Base-by-base conservation (phyloP, 2,329 filamentous ascomycete genomes). In the Venturia aucupariae region DNA sequence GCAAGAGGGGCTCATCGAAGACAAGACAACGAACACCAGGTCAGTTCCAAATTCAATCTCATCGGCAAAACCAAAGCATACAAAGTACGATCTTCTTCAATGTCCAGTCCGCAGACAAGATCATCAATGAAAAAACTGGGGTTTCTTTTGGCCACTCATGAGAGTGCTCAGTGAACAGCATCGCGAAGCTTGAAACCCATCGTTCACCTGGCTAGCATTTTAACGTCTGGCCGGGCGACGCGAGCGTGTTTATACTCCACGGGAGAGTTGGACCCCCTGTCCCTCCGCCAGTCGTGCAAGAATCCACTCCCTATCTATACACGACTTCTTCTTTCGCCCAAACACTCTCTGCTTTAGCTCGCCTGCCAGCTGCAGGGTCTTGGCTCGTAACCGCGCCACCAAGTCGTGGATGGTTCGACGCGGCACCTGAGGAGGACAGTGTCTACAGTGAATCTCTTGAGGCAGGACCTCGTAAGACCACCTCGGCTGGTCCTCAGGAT, bases 81-180 rank as follows among this genome's bases (percentile, higher is more conserved):
- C 8, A 41, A 15, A 10, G 15, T 13, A 41, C 11, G 17, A 41
- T 41, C 39, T 17, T 41, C 39, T 41, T 41, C 39, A 17, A 41
- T 41, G 11, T 41, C 15, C 39, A 15, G 39, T 41, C 39, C 39
- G 39, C 39, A 41, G 39, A 41, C 39, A 41, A 41, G 39, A 41
- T 13, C 39, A 41, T 41, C 11, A 41, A 41, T 41, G 39, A 41
- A 41, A 41, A 41, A 57, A 35, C 11, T 57, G 51, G 30, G n/a
- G 27, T 57, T 57, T 57, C 51, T 57, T 57, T 57, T 57, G 51
- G 30, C 51, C 51, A 57, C 51, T 35, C 30, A 57, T 32, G 19
- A 57, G 51, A 35, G 51, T 57, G 51, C 51, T 57, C 51, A 57
- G 51, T 57, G 51, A 57, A 57, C 51, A 57, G 51, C 51, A 57